phyloP scores from a whole-genome alignment of 257 asterid species.

The Nicotiana tomentosiformis region DNA sequence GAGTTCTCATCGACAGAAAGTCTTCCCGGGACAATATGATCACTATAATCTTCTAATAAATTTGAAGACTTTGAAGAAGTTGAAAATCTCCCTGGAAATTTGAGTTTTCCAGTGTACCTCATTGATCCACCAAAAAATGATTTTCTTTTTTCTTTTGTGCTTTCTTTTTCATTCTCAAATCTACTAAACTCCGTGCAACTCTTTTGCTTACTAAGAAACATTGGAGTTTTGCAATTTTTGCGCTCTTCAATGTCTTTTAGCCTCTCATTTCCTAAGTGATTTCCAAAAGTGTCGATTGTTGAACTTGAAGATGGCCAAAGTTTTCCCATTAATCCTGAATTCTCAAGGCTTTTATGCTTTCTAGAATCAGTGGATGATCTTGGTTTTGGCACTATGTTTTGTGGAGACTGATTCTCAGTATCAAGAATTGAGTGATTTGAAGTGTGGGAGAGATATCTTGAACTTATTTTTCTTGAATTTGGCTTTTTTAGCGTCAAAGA shows the following conservation, averaged over 20 bases:
- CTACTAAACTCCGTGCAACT: constrained; percentile 49
- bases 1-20: constrained; percentile 57
- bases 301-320: constrained; percentile 61
- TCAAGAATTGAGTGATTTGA: constrained; percentile 13
- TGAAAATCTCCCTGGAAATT: constrained; percentile 32
- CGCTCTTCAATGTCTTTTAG: constrained; percentile 25
- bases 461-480: constrained; percentile 59
- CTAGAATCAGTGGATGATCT: constrained; percentile 28
- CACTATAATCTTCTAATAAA: constrained; percentile 16
- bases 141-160: constrained; percentile 41
- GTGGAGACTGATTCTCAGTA: constrained; percentile 37
- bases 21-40: constrained; percentile 37
- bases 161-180: constrained; percentile 25
- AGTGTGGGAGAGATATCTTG: constrained; percentile 57
- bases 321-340: constrained; percentile 45
- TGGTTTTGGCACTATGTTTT: constrained; percentile 25
- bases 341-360: constrained; percentile 36
- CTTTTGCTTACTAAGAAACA: constrained; percentile 36
- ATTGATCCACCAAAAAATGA: constrained; percentile 54
- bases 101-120: constrained; percentile 48
- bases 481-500: constrained; percentile 35
- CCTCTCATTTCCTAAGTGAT: constrained; percentile 46
- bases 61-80: constrained; percentile 19
- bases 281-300: constrained; percentile 33
- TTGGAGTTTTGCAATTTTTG: constrained; percentile 11